Evolutionary conservation across 352 stramenopile genomes (phyloP), one percentile per base, ranked within the genome.

Genomic region (Globisporangium canariense): DNA sequence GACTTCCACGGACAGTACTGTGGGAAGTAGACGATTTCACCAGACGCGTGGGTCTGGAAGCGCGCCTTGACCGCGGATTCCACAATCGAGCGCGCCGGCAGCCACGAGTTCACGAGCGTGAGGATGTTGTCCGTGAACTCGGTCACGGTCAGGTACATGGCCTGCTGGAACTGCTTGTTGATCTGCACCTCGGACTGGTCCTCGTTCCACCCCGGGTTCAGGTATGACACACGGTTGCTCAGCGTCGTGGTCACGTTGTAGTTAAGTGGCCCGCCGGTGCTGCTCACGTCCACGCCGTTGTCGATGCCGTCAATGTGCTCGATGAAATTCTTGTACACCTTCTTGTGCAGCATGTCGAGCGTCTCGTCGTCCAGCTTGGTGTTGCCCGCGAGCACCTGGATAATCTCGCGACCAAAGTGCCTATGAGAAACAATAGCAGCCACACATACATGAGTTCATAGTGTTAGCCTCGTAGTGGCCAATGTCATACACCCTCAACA

Each of bases 221-320:
- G 71, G 46, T 93, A 85, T 16, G 83, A 79, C 18, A 99, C 97
- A n/a, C 87, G 85, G 43, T 68, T 77, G 64, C 85, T 94, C 30
- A 96, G 77, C 55, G 76, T 91, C 34, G 87, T 91, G 28, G 83
- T 84, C 54, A 96, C 73, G 36, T 76, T 64, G 70, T 96, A 96
- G 63, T 91, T 94, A 61, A 88, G 74, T 36, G 77, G 71, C 0
- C 69, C 77, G 4, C 67, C 71, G 2, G 69, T 74, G 38, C 54
- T 76, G 38, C 71, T 73, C 47, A 91, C 71, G 66, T 99, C 94
- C 2, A 99, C 92, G 58, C 97, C 97, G 62, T 99, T 99, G 83
- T 99, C 97, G 66, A 99, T 99, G 41, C 94, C 97, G 78, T 99
- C 97, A 59, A 99, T 96, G 65, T 98, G 93, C 83, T 99, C 97